Percentiles rank a stretch among this genome's conserved stretches.
These are phyloP conservation scores for Sclerotinia trifoliorum DNA, from an alignment of 2,329 filamentous ascomycete genomes.

Conservation along the genomic window DNA sequence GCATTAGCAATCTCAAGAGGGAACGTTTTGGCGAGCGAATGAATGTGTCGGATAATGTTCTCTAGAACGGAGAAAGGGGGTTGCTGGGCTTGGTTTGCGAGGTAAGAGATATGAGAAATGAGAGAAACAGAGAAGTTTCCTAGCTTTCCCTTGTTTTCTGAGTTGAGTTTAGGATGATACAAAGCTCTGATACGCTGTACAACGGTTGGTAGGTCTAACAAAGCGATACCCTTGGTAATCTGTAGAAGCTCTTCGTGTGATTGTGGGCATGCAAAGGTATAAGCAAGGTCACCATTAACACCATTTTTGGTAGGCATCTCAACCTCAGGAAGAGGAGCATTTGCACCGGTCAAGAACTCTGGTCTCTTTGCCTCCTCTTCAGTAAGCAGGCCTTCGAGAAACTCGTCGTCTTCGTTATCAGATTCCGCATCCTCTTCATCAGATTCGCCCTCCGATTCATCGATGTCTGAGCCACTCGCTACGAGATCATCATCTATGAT, in stretches of 20 bases:
- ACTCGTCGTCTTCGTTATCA: constrained; percentile 62
- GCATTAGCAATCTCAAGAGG: constrained; percentile 73
- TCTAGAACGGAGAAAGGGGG: constrained; percentile 71
- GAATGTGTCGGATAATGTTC: constrained; percentile 80
- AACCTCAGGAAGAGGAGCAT: constrained; percentile 46
- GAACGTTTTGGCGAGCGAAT: constrained; percentile 86
- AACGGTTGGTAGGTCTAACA: constrained; percentile 69
- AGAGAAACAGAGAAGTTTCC: constrained; percentile 63
- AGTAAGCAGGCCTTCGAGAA: constrained; percentile 65
- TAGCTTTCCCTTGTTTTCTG: constrained; percentile 82
- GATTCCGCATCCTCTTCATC: constrained; percentile 45
- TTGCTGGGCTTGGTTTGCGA: constrained; percentile 45
- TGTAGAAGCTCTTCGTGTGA: constrained; percentile 71
- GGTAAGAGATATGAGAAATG: constrained; percentile 59
- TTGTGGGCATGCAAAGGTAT: constrained; percentile 82
- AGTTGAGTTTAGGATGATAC: constrained; percentile 85
- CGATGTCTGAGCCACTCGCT: constrained; percentile 73
- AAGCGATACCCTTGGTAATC: constrained; percentile 59
- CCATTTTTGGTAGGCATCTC: constrained; percentile 41
- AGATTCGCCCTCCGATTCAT: constrained; percentile 52
- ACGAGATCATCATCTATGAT: constrained; percentile 85
- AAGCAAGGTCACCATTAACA: constrained; percentile 62
- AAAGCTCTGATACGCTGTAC: constrained; percentile 87
- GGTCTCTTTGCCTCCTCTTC: constrained; percentile 56
- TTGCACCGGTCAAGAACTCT: constrained; percentile 49